Evolutionary conservation across 257 asterid species (phyloP).

Genomic region (Solanum chmielewskii): DNA sequence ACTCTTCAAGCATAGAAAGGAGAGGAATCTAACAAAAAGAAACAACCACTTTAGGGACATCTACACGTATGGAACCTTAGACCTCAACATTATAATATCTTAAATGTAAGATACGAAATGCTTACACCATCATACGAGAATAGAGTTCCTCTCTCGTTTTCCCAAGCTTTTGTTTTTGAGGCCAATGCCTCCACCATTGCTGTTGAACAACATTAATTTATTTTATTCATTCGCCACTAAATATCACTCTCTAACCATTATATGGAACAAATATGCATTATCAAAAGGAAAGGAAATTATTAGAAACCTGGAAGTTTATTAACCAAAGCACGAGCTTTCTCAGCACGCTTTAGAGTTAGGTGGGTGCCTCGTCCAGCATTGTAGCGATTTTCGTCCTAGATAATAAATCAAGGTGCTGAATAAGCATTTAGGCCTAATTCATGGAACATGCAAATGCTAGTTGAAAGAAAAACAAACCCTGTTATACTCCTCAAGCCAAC

Average conservation of each 20-base stretch:
- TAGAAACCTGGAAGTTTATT: slow-evolving; percentile 81
- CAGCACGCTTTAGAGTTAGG: slow-evolving; percentile 89
- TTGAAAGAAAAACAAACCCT: slow-evolving; percentile 40
- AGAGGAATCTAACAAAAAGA: slow-evolving; percentile 45
- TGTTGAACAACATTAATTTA: slow-evolving; percentile 13
- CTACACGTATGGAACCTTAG: not conserved
- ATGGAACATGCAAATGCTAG: slow-evolving; percentile 1
- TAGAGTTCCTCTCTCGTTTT: slow-evolving; percentile 62
- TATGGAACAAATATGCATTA: not conserved
- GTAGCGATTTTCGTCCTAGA: slow-evolving; percentile 89
- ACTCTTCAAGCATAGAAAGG: slow-evolving; percentile 79
- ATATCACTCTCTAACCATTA: not conserved
- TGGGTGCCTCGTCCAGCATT: slow-evolving; percentile 98
- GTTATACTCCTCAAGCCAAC: slow-evolving; percentile 98
- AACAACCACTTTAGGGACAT: not conserved
- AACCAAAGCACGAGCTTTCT: slow-evolving; percentile 88
- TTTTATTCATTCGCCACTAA: not conserved
- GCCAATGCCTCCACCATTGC: slow-evolving; percentile 91
- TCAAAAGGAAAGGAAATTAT: not conserved
- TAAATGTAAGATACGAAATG: not conserved
- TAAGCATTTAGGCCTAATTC: not conserved
- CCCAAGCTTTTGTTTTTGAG: slow-evolving; percentile 73
- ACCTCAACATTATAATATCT: not conserved
- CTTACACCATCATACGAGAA: slow-evolving; percentile 93
- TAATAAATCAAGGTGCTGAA: not conserved